Evolutionary conservation across 1,284 basidiomycete species (phyloP).

Genomic region (Vanrija pseudolonga): DNA sequence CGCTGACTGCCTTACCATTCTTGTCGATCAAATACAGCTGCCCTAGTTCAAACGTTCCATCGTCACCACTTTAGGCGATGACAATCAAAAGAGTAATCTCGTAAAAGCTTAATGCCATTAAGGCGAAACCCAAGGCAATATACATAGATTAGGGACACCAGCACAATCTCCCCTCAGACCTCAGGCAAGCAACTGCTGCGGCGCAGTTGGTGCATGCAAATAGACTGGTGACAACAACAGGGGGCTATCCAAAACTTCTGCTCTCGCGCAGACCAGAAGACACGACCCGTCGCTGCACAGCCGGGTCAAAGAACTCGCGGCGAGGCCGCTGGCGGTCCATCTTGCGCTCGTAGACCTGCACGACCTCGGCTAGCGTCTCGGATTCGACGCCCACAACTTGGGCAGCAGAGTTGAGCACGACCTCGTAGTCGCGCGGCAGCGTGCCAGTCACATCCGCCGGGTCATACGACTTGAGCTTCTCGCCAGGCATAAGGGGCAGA

Average conservation of each 20-base stretch:
- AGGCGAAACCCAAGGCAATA: no score
- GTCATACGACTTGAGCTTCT: constrained; percentile 26
- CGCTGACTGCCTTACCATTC: no score
- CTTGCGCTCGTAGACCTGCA: constrained; percentile 34
- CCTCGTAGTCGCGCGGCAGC: constrained; percentile 26
- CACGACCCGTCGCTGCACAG: background rate
- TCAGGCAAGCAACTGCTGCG: no score
- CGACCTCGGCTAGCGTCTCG: constrained; percentile 18
- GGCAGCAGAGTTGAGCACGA: constrained; percentile 26
- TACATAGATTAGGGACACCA: no score
- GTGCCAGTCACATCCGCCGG: constrained; percentile 23
- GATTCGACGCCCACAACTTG: constrained; percentile 28
- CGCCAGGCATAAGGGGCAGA: constrained; percentile 38
- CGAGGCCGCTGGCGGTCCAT: constrained; percentile 16
- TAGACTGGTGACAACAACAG: background rate
- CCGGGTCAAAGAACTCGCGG: background rate
- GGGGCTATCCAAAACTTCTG: background rate
- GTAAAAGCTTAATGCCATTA: no score
- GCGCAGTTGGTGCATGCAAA: no score
- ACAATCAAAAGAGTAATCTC: no score
- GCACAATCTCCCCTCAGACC: no score
- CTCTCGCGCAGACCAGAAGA: constrained; percentile 3
- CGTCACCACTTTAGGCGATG: no score
- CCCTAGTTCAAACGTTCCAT: no score
- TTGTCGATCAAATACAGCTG: no score